Evolutionary conservation across 768 basidiomycete genomes (phyloP), one percentile per base, ranked within the genome.

Genomic region (Leucocoprinus leucothites): DNA sequence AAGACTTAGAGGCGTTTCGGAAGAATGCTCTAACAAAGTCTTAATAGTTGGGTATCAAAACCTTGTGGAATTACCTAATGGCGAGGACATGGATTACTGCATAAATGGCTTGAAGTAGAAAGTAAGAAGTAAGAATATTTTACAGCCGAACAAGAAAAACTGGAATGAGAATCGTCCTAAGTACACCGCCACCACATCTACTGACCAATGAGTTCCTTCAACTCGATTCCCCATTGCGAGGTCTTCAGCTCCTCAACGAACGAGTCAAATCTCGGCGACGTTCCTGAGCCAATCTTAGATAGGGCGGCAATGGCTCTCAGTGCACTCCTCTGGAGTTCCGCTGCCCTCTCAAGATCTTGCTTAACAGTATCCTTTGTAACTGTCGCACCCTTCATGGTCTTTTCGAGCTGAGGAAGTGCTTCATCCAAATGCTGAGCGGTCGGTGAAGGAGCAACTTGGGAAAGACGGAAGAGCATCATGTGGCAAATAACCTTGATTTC

Each of bases 401-500:
- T 84, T 67, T 92, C 89, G 58, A 98, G 77, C 51, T 85, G 83
- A 4, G 89, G 87, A 24, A 91, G 90, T 21, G 87, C 84, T 57
- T 89, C 90, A 60, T 94, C 92, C 56, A 98, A 77, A 22, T 89
- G 82, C 59, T 89, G 89, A 1, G 88, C 79, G 22, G 98, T 85
- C 28, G 89, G 85, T 0, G 88, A 84, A 13, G 92, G 92, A 2
- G 93, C 89, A 14, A 94, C 81, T 62, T 90, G 87, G 7, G 93
- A 84, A 14, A 98, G 82, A 9, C 94, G 86, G 77, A 93, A 91
- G 36, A 98, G 80, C 76, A 96, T 89, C 84, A 99, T 91, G 69
- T 96, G 92, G 50, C 87, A 94, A 57, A 98, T 84, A 44, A 98
- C 93, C 70, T 98, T 98, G 76, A 99, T 91, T 67, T 98, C 97